phyloP scores from a whole-genome alignment of 495 filamentous ascomycete species.

The Hypomontagnella submonticulosa region DNA sequence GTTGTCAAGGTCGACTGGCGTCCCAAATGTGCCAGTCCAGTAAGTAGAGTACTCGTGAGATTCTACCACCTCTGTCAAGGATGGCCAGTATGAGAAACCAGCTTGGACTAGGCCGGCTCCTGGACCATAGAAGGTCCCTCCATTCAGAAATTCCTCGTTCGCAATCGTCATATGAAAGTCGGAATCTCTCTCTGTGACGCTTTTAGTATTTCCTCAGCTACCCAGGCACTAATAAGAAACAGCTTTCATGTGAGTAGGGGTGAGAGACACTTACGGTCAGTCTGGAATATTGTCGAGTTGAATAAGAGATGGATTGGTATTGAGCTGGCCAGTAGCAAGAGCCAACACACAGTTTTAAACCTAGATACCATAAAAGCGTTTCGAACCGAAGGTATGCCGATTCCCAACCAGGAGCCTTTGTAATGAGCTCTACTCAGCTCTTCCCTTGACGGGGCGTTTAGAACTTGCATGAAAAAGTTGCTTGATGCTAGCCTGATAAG shows the following conservation, averaged over 20 bases:
- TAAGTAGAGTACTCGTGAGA: neutral
- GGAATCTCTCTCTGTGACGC: constrained; percentile 40
- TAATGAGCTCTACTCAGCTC: constrained; percentile 55
- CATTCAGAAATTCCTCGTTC: constrained; percentile 48
- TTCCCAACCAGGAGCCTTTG: constrained; percentile 50
- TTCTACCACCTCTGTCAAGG: neutral
- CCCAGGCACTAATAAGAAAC: no score
- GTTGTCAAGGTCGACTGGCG: constrained; percentile 13
- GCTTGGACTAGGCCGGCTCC: constrained; percentile 29
- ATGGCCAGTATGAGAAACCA: constrained; percentile 11
- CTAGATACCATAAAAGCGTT: constrained; percentile 47
- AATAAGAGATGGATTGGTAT: constrained; percentile 49
- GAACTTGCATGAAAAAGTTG: constrained; percentile 56
- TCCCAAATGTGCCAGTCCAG: neutral
- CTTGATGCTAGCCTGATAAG: constrained; percentile 42
- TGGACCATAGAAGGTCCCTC: constrained; percentile 33
- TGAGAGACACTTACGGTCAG: constrained; percentile 37
- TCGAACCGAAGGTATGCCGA: constrained; percentile 55
- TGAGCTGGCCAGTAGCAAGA: constrained; percentile 41
- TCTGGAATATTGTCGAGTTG: constrained; percentile 40
- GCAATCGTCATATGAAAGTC: constrained; percentile 54
- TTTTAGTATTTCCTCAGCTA: constrained; percentile 32
- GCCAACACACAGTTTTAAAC: constrained; percentile 43
- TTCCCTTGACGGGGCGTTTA: constrained; percentile 53
- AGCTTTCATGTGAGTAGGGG: no score